Conservation (phyloP, 202 grass and related monocot species). For the Zizania palustris region DNA sequence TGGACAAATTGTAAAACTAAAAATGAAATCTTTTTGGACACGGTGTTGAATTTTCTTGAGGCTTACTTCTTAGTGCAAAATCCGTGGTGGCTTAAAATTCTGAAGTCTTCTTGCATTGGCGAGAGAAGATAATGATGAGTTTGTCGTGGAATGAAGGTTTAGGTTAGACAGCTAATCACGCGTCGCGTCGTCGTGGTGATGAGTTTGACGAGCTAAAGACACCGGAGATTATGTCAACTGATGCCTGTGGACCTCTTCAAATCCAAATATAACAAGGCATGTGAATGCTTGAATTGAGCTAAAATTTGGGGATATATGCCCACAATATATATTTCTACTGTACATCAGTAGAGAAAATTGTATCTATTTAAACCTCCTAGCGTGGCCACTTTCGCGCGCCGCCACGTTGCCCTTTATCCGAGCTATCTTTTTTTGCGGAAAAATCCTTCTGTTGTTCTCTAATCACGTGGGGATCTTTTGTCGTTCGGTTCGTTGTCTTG, state of each 20-base stretch:
- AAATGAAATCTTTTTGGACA: too few relatives aligned
- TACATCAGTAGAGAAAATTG: background rate
- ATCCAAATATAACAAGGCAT: background rate
- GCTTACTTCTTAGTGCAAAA: background rate
- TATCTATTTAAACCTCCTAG: too few relatives aligned
- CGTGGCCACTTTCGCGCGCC: too few relatives aligned
- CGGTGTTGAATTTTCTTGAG: background rate
- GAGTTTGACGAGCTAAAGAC: slow-evolving; percentile 20
- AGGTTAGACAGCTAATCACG: background rate
- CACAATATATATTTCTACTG: background rate
- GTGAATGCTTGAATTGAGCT: background rate
- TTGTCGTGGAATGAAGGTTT: background rate
- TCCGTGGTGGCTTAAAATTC: background rate
- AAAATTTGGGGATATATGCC: background rate
- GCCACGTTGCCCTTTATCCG: too few relatives aligned
- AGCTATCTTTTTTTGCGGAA: too few relatives aligned
- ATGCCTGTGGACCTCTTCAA: slow-evolving; percentile 19
- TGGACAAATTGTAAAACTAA: too few relatives aligned
- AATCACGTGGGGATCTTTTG: too few relatives aligned
- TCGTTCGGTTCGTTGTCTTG: too few relatives aligned
- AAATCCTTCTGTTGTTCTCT: too few relatives aligned
- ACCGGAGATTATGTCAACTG: slow-evolving; percentile 35
- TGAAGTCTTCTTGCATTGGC: background rate
- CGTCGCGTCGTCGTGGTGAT: background rate
- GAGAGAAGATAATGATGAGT: background rate